Base-by-base conservation (phyloP, 306 rosid genomes). In the Macrotyloma uniflorum region DNA sequence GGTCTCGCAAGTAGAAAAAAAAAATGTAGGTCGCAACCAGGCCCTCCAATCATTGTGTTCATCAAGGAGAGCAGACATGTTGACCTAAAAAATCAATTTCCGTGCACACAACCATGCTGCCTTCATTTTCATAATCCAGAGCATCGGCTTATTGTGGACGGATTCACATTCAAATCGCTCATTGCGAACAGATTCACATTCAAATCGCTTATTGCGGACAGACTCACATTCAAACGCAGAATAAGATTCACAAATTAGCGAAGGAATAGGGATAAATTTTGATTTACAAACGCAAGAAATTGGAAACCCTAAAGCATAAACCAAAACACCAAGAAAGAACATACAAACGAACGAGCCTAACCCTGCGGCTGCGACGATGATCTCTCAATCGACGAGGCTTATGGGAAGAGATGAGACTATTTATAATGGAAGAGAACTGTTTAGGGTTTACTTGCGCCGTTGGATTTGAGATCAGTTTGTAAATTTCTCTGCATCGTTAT, bases 61-160 rank as follows among this genome's bases (percentile, higher is more conserved):
- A 58, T 94, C 96, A 94, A 78, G 80, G 91, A 86, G 94, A 57
- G 96, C 97, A 90, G 97, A 94, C 98, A 89, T 88, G 85, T 85
- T 51, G 88, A 94, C 91, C 97, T n/a, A 50, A 8, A 26, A 16
- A 0, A 38, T 90, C 81, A 67, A 89, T 92, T 72, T 94, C 92
- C 79, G 96, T 90, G 88, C 91, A 87, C 92, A 85, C 59, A 46
- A 89, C 98, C 97, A 94, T 94, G 98, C 91, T 80, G 5, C 90
- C 93, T 94, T 94, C 98, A 85, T 90, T 18, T 0, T 50, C 3
- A 1, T 4, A n/a, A 15, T 66, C 96, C 98, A 91, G 90, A 90
- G 97, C 98, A 94, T 91, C 97, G 97, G 97, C 98, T 94, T 94
- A 92, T 92, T 90, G 93, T 90, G 84, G 89, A 94, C 96, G 83